Evolutionary conservation across 2,329 filamentous ascomycete species (phyloP), one percentile per base, ranked within the genome.

Genomic region (Epichloe baconii): DNA sequence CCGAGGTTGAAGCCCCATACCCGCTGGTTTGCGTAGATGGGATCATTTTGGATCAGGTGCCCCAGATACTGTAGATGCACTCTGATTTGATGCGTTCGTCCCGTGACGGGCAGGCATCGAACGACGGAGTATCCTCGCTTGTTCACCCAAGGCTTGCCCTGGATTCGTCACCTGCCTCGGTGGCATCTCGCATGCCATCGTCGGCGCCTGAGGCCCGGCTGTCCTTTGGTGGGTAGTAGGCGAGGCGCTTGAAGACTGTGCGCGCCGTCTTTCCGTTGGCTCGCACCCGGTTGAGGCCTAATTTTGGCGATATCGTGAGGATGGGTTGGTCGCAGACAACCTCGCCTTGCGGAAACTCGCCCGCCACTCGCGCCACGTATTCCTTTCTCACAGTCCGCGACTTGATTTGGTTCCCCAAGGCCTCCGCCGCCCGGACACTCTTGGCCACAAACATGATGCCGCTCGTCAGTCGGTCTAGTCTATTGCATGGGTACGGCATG

Each of bases 381-480:
- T 98, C 93, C 66, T 98, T 98, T 59, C 88, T 83, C 38, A 98
- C 87, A 0, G 85, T 91, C 37, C 93, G 78, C 5, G 78, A 78
- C 57, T 82, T 79, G 53, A 98, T 87, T 66, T 95, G 86, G 42
- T 76, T 71, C 50, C 83, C 82, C 58, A 98, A 77, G 35, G 75
- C 74, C 56, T 91, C 88, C 0, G 93, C 91, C 0, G 86, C 87
- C 61, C 82, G 79, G 38, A 83, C 76, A 56, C 87, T 82, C 70
- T 98, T 98, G 31, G 85, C 93, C 59, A 98, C 83, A 66, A 98
- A 98, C 91, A 98, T 97, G 64, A 98, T 86, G 47, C 93, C 93
- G 59, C 88, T 95, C 0, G 93, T 98, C 60, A 98, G 71, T 49
- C 93, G 77, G 65, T 98, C 93, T 31, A 98, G 79, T n/a, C 93